A percentile compares a stretch with the other conserved stretches of the same genome.
Evolutionary conservation across 2,329 filamentous ascomycete genomes (phyloP).

Genomic region (Colletotrichum tropicale): DNA sequence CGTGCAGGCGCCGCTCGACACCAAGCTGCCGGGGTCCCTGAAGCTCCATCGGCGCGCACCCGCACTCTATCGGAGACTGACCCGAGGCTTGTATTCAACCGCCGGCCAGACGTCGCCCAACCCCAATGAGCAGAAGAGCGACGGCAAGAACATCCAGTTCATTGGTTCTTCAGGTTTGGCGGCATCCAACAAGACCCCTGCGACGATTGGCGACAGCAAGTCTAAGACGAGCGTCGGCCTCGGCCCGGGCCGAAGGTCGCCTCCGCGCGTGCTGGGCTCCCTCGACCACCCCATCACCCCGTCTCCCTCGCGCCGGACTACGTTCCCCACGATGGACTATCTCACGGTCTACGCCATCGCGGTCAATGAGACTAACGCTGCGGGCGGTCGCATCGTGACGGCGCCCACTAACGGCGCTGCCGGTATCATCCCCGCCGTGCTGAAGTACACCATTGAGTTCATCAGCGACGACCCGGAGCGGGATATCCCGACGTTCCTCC

Average conservation of each 20-base stretch:
- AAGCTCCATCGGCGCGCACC: slow-evolving; percentile 52
- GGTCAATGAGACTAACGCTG: slow-evolving; percentile 58
- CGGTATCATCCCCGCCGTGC: slow-evolving; percentile 54
- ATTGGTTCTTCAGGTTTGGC: not conserved
- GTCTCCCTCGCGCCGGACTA: slow-evolving; percentile 48
- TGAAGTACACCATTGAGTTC: slow-evolving; percentile 56
- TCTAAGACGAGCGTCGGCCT: not conserved
- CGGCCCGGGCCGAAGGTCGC: slow-evolving; percentile 30
- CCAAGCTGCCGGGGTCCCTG: slow-evolving; percentile 49
- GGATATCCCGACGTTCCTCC: slow-evolving; percentile 52
- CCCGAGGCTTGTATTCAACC: slow-evolving; percentile 49
- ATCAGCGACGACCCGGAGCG: slow-evolving; percentile 54
- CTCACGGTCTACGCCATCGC: slow-evolving; percentile 55
- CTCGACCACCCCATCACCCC: slow-evolving; percentile 50
- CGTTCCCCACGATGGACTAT: slow-evolving; percentile 56
- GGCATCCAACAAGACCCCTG: not conserved
- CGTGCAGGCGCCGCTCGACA: slow-evolving; percentile 47
- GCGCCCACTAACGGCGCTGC: slow-evolving; percentile 56
- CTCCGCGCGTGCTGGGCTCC: slow-evolving; percentile 48
- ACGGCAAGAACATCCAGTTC: not conserved
- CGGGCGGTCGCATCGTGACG: slow-evolving; percentile 54
- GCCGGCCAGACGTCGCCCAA: slow-evolving; percentile 25
- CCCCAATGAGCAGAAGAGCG: not conserved
- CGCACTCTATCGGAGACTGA: slow-evolving; percentile 47
- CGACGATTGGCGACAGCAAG: not conserved